Evolutionary conservation across 2,329 filamentous ascomycete species (phyloP).

Genomic region (Penicillium sp.): DNA sequence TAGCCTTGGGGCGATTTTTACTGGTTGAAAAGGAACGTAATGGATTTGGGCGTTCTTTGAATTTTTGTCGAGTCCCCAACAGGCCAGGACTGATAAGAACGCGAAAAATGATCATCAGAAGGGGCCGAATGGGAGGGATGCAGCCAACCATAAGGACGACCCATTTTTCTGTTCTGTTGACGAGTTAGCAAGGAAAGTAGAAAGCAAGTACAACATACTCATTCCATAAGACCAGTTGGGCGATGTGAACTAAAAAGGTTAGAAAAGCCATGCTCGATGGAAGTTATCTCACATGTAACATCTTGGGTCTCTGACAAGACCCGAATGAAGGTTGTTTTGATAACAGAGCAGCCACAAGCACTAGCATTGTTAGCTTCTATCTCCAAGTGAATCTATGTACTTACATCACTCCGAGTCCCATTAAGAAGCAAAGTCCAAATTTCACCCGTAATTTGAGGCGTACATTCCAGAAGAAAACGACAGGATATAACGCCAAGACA

Average conservation of each 20-base stretch:
- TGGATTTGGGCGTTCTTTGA: not conserved
- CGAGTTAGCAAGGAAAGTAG: constrained; percentile 1
- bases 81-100: not conserved
- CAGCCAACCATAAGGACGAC: constrained; percentile 23
- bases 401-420: constrained; percentile 24
- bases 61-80: not conserved
- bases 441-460: constrained; percentile 17
- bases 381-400: too few relatives aligned
- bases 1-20: too few relatives aligned
- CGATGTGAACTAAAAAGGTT: constrained; percentile 9
- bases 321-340: constrained; percentile 13
- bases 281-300: constrained; percentile 12
- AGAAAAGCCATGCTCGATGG: not conserved
- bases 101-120: constrained; percentile 7
- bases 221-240: constrained; percentile 5
- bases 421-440: constrained; percentile 24
- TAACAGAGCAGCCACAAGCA: constrained; percentile 17
- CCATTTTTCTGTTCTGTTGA: constrained; percentile 24
- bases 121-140: constrained; percentile 15
- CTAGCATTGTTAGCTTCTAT: too few relatives aligned
- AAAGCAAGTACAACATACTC: too few relatives aligned
- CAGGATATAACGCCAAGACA: constrained; percentile 22
- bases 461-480: constrained; percentile 22
- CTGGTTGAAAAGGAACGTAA: too few relatives aligned
- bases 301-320: constrained; percentile 10